Percentiles rank a stretch among this genome's conserved stretches.
Conservation (phyloP, 163 green algal species). For the Chloroidium sp. region DNA sequence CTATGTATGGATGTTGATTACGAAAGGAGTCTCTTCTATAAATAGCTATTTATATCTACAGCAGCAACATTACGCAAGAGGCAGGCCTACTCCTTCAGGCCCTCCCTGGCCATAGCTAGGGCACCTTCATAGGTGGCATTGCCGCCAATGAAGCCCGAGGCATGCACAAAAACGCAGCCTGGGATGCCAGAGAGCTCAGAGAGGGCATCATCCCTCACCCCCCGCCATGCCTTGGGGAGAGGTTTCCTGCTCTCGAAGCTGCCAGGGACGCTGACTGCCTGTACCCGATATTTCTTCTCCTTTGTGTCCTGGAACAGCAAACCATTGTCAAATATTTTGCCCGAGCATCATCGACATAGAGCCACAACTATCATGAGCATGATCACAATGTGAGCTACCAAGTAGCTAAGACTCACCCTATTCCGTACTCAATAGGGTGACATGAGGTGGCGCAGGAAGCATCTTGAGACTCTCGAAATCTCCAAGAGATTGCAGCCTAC, state of each 20-base stretch:
- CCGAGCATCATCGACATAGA: constrained; percentile 1
- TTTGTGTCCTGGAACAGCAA: constrained; percentile 48
- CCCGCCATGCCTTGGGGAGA: constrained; percentile 74
- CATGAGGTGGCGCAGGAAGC: too few species aligned
- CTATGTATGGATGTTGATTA: too few species aligned
- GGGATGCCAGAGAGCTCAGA: constrained; percentile 40
- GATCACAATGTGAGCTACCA: too few species aligned
- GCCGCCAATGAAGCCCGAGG: constrained; percentile 81
- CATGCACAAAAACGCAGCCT: constrained; percentile 90
- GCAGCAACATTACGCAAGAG: too few species aligned
- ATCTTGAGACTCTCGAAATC: too few species aligned
- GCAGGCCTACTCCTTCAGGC: background rate
- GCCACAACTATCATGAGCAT: background rate
- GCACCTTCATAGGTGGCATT: constrained; percentile 33
- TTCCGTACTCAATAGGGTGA: too few species aligned
- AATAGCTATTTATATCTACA: too few species aligned
- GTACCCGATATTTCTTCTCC: constrained; percentile 81
- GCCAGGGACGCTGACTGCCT: constrained; percentile 65
- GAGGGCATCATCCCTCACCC: constrained; percentile 54
- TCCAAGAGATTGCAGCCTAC: too few species aligned
- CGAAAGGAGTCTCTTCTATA: too few species aligned
- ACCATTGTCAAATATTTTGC: background rate
- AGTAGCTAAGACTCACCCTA: too few species aligned
- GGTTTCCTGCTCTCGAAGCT: constrained; percentile 76
- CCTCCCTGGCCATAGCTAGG: constrained; percentile 15